Evolutionary conservation across 176 grass and related monocot genomes (phyloP).

Genomic region (Stipa capillata): DNA sequence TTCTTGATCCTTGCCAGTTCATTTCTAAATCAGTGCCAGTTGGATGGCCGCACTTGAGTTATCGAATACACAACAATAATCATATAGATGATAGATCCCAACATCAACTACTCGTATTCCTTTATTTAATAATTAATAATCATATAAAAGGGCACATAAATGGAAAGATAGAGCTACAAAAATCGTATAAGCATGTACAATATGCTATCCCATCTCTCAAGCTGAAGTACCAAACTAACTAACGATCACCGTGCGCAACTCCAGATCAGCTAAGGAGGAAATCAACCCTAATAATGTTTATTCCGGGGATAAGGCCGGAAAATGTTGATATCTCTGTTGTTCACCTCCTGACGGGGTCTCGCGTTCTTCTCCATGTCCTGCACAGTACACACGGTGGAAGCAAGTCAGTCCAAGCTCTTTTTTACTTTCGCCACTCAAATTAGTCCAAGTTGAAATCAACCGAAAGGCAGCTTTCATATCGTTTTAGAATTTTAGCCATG

Average conservation of each 20-base stretch:
- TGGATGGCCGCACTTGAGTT: neutral
- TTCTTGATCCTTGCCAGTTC: neutral
- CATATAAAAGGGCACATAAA: neutral
- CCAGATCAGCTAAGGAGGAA: neutral
- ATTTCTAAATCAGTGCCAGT: neutral
- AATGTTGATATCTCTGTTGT: constrained; percentile 30
- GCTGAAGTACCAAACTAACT: neutral
- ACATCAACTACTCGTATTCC: neutral
- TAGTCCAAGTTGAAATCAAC: neutral
- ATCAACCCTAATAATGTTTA: neutral
- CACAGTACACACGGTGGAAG: neutral
- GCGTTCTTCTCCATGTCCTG: constrained; percentile 50
- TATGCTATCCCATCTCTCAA: neutral
- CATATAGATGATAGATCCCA: neutral
- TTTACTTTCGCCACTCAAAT: too few species aligned
- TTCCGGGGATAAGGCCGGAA: constrained; percentile 7
- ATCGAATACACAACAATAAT: neutral
- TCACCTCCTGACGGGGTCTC: constrained; percentile 44
- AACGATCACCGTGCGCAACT: neutral
- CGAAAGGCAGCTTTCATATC: neutral
- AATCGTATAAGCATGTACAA: neutral
- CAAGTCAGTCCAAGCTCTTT: neutral
- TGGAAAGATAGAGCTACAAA: constrained; percentile 8
- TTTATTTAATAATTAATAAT: neutral
- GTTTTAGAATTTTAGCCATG: neutral